A percentile compares a stretch with the other conserved stretches of the same genome.
Conservation (phyloP, 768 basidiomycete genomes). For the Clavaria fumosa region DNA sequence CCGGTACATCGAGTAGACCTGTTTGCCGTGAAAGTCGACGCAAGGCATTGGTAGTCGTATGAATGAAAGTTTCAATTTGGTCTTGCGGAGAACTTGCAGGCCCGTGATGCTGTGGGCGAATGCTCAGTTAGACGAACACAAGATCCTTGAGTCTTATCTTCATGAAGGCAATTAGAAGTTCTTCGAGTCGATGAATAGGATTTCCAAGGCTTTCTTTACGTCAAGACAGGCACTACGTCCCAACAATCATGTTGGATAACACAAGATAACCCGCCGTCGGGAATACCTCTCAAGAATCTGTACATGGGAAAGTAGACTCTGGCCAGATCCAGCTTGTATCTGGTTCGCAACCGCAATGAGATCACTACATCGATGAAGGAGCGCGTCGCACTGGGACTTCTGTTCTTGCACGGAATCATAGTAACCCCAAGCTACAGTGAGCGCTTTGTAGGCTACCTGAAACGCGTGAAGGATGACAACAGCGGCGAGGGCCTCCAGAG, state of each 20-base stretch:
- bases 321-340: neutral
- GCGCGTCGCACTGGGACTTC: constrained; percentile 1
- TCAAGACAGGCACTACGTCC: constrained; percentile 9
- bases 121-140: neutral
- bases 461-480: constrained; percentile 2
- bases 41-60: constrained; percentile 8
- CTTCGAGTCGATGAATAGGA: constrained; percentile 10
- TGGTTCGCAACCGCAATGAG: constrained; percentile 1
- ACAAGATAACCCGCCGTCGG: neutral
- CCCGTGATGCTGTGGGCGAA: neutral
- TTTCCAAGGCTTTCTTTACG: constrained; percentile 7
- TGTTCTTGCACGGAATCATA: constrained; percentile 4
- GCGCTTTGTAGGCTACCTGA: constrained; percentile 1
- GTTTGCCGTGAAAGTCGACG: constrained; percentile 9
- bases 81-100: neutral
- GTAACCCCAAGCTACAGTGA: constrained; percentile 1
- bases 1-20: constrained; percentile 8
- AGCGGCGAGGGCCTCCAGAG: constrained; percentile 1
- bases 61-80: constrained; percentile 10
- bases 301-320: neutral
- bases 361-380: neutral
- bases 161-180: constrained; percentile 10
- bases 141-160: constrained; percentile 8
- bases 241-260: neutral
- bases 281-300: constrained; percentile 1